Evolutionary conservation across 2,329 filamentous ascomycete species (phyloP), one percentile per base, ranked within the genome.

Genomic region (Teratosphaeria nubilosa): DNA sequence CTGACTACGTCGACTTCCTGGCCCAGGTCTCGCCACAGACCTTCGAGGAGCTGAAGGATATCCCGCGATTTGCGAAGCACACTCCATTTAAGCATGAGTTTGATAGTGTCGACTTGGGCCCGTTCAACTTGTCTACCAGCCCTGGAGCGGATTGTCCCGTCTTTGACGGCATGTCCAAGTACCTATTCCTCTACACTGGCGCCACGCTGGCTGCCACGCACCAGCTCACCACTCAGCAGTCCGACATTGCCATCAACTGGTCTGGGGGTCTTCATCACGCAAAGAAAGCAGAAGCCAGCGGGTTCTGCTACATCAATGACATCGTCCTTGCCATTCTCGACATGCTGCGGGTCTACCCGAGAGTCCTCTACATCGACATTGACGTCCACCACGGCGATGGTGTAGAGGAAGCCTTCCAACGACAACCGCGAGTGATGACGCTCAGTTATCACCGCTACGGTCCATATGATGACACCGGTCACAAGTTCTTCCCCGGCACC

Each of bases 271-370:
- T 99, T 31, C 94, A 99, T 73, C 94, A 99, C 70, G 94, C 94
- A 52, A 96, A 97, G 74, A 94, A 92, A 71, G 84, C 87, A 56
- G 91, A 96, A 74, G 92, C 94, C 0, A 92, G 88, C 14, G 94
- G 94, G 0, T 99, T 99, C 74, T 99, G 94, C 77, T 99, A 99
- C 76, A 91, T 97, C 76, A 99, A 99, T 73, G 94, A 99, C 74
- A 97, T 97, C 67, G 94, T 97, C 59, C 82, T 99, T 53, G 90
- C 88, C 37, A 94, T 96, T 66, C 81, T 97, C 41, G 88, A 96
- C 71, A 82, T 99, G 10, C 79, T 97, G 16, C 86, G 88, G 31
- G 82, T 86, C 68, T 84, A 91, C 66, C 85, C 90, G 16, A 87
- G 91, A 54, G 91, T 97, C 7, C 80, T 97, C 59, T 96, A 97